phyloP scores from a whole-genome alignment of 2,329 filamentous ascomycete species.

The Colletotrichum kahawae region DNA sequence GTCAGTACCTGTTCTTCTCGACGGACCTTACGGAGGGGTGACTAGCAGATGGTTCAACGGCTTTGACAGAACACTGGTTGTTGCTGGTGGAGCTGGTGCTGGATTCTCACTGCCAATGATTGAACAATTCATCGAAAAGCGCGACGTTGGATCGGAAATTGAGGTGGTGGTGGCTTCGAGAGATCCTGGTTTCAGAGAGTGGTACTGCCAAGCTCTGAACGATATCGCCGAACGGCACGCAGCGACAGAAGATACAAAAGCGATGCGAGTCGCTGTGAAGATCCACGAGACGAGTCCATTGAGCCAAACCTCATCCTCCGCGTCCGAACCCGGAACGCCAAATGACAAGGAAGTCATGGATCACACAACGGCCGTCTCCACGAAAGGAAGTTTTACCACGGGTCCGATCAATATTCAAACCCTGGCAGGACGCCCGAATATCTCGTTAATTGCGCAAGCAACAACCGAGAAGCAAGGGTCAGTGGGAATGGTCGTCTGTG shows the following conservation, averaged over 20 bases:
- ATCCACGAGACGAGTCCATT: neutral
- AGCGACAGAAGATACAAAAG: neutral
- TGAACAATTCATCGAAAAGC: conserved; percentile 37
- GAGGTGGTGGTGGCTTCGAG: conserved; percentile 5
- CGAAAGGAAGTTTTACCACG: neutral
- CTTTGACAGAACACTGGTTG: conserved; percentile 49
- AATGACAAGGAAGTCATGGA: neutral
- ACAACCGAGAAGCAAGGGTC: neutral
- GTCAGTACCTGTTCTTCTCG: conserved; percentile 52
- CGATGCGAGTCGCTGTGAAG: neutral
- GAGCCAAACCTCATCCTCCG: neutral
- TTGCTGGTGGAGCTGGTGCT: conserved; percentile 62
- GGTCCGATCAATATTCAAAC: neutral
- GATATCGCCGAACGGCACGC: neutral
- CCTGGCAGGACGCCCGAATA: conserved; percentile 21
- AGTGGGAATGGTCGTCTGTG: conserved; percentile 28
- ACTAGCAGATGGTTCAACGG: conserved; percentile 36
- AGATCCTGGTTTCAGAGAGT: conserved; percentile 1
- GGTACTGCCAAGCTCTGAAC: conserved; percentile 4
- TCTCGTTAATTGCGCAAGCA: neutral
- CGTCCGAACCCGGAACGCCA: neutral
- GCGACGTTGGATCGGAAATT: neutral
- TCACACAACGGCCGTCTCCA: neutral
- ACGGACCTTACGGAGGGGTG: conserved; percentile 65
- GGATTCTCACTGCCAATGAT: conserved; percentile 56